Evolutionary conservation across 345 rosid species (phyloP), one percentile per base, ranked within the genome.

Genomic region (Salix koriyanagi): DNA sequence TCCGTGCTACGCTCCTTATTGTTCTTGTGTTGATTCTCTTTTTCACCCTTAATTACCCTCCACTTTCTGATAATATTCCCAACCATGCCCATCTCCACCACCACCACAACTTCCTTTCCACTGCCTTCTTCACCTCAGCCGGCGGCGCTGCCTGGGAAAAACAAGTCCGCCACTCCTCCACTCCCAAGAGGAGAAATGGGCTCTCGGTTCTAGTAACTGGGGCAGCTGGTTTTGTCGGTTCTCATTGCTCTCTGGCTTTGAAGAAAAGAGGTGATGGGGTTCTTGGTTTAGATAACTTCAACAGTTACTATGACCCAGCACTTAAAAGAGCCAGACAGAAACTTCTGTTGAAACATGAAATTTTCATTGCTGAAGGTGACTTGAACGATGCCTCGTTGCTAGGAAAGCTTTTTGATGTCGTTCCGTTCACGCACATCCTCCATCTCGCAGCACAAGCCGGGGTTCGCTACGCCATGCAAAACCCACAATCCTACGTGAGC

Each of bases 41-140:
- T 83, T 89, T 95, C 79, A 88, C 96, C 1, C 73, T 95, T 75
- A 93, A 90, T 52, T 91, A 91, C 79, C 98, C 97, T 50, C 95
- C 95, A 30, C 89, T 94, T 58, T 88, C 94, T 65, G 87, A 83
- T 18, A 71, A 80, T 54, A 68, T 75, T 73, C 82, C 76, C 79
- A 79, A 50, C 15, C 48, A 73, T 5, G 65, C 75, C 72, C 88
- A 82, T n/a, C 89, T 16, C 71, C 81, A 69, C 42, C 82, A 73
- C 58, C 94, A 73, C 58, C 94, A 79, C 62, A 69, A 14, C 79
- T 74, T 78, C 46, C 79, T 79, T 36, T 79, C 82, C 54, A 39
- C 75, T 7, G 25, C 75, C 19, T 41, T 79, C 44, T 75, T 75
- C 68, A 2, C 75, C 13, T 61, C 69, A 15, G 30, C 61, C 26